Conservation (phyloP, 2,329 filamentous ascomycete genomes). For the Pyrenophora seminiperda region DNA sequence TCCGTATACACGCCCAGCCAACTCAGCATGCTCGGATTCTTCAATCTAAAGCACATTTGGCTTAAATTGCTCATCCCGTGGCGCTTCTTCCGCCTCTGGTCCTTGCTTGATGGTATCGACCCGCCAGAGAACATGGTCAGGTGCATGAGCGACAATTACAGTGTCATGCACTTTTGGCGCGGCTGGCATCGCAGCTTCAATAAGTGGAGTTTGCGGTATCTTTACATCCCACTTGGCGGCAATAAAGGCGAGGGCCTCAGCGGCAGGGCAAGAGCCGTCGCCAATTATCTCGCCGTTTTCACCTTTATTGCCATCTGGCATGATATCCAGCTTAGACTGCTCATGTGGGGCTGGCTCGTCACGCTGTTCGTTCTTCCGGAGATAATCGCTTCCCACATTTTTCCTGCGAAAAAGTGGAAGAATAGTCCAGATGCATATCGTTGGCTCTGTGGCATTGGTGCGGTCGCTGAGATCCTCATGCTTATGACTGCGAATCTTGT, state of each 20-base stretch:
- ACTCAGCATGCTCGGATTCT: constrained; percentile 87
- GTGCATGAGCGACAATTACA: constrained; percentile 95
- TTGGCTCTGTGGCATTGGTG: constrained; percentile 78
- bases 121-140: constrained; percentile 98
- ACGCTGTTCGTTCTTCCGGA: constrained; percentile 94
- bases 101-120: constrained; percentile 86
- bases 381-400: constrained; percentile 70
- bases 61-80: constrained; percentile 94
- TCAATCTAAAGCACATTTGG: constrained; percentile 98
- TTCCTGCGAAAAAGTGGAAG: constrained; percentile 76
- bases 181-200: constrained; percentile 96
- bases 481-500: constrained; percentile 96
- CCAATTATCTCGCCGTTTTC: constrained; percentile 84
- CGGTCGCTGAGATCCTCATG: constrained; percentile 84
- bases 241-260: constrained; percentile 46
- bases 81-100: constrained; percentile 99
- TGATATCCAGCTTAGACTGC: constrained; percentile 85
- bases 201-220: constrained; percentile 90
- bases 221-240: constrained; percentile 90
- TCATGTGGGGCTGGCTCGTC: constrained; percentile 97
- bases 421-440: constrained; percentile 73
- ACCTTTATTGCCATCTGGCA: constrained; percentile 99
- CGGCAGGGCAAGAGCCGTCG: constrained; percentile 62
- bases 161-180: constrained; percentile 89
- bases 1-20: constrained; percentile 82